Conservation (phyloP, 352 stramenopile species). For the Phytopythium sindhum region DNA sequence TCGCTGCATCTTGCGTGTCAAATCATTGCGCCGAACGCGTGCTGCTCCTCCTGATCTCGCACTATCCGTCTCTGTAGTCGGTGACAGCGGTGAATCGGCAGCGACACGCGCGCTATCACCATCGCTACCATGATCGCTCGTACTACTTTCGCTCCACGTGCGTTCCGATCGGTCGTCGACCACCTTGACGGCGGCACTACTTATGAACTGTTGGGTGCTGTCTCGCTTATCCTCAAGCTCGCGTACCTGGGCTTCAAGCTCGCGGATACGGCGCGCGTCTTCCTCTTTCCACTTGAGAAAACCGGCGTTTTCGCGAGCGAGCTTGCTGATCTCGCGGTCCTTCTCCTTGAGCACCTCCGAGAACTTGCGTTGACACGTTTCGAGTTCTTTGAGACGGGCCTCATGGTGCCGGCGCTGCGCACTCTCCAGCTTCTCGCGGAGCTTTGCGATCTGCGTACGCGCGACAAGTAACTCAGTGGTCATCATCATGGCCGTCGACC, state of each 20-base stretch:
- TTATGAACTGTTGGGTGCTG: background rate
- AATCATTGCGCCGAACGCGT: background rate
- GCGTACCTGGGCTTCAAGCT: constrained; percentile 42
- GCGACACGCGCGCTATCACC: background rate
- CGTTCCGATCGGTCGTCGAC: background rate
- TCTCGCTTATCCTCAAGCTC: constrained; percentile 20
- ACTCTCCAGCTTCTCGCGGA: constrained; percentile 44
- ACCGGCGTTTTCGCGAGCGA: constrained; percentile 53
- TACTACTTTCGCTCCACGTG: background rate
- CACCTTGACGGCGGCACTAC: background rate
- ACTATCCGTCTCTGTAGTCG: background rate
- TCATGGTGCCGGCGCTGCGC: constrained; percentile 48
- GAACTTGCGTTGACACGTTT: constrained; percentile 43
- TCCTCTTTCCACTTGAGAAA: constrained; percentile 64
- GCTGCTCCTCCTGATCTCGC: background rate
- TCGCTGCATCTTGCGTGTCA: background rate
- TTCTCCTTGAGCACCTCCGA: constrained; percentile 52
- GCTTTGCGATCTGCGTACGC: constrained; percentile 54
- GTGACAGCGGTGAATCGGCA: background rate
- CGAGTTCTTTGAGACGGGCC: constrained; percentile 54
- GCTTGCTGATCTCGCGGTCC: constrained; percentile 56
- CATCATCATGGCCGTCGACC: constrained; percentile 7
- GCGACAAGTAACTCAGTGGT: constrained; percentile 52
- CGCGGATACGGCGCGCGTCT: constrained; percentile 48
- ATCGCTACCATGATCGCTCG: background rate